Percentiles rank a stretch among this genome's conserved stretches.
Conservation (phyloP, 2,329 filamentous ascomycete genomes). For the Akanthomyces dipterigenus region DNA sequence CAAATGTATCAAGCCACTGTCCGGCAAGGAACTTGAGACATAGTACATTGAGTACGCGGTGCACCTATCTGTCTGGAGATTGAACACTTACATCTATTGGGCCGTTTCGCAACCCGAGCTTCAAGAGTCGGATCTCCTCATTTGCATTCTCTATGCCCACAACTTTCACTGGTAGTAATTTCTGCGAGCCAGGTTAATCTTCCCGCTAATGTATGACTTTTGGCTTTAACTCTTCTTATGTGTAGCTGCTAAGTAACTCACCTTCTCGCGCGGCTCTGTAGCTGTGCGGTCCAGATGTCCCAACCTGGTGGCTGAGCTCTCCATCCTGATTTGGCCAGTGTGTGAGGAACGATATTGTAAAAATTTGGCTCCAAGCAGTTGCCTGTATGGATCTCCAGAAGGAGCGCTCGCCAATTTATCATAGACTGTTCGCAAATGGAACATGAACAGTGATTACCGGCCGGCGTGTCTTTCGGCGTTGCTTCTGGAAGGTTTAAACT, state of each 20-base stretch:
- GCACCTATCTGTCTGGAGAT: not conserved
- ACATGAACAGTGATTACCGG: not conserved
- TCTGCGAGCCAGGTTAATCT: conserved; percentile 17
- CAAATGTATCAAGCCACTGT: conserved; percentile 82
- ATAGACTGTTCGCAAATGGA: not conserved
- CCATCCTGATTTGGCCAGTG: not conserved
- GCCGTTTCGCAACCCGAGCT: conserved; percentile 48
- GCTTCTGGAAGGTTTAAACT: not conserved
- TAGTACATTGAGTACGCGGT: not conserved
- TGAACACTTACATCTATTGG: conserved; percentile 38
- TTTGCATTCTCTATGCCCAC: conserved; percentile 58
- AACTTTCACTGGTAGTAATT: conserved; percentile 56
- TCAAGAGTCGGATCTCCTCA: conserved; percentile 59
- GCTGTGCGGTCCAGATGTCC: conserved; percentile 67
- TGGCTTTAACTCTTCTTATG: not conserved
- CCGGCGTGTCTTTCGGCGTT: not conserved
- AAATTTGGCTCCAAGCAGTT: not conserved
- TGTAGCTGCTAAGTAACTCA: conserved; percentile 18
- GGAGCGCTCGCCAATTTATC: not conserved
- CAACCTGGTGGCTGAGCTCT: not conserved
- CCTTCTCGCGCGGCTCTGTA: conserved; percentile 61
- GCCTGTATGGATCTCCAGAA: not conserved
- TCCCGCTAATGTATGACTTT: not conserved
- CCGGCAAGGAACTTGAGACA: conserved; percentile 62
- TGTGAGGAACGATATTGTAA: not conserved